These are phyloP conservation scores for Dendrocalamus sinicus DNA, from an alignment of 176 grass and related monocot genomes.

Conservation along the genomic window DNA sequence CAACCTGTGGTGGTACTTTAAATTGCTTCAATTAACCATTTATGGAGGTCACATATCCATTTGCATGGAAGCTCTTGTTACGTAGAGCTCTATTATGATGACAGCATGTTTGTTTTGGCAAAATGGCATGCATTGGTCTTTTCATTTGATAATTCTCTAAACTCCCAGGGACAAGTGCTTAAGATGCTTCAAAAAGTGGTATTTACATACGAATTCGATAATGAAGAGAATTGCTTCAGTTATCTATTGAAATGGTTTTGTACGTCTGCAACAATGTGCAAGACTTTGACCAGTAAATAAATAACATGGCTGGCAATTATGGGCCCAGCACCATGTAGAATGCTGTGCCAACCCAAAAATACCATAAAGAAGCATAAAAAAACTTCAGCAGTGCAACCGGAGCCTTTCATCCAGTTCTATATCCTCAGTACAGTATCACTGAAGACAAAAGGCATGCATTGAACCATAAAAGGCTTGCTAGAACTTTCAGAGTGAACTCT, in stretches of 20 bases:
- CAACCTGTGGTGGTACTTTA: background rate
- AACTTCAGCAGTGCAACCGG: background rate
- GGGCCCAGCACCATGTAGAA: background rate
- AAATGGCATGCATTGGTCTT: background rate
- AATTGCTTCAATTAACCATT: background rate
- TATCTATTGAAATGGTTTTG: background rate
- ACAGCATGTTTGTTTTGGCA: background rate
- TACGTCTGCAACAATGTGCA: background rate
- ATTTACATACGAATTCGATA: background rate
- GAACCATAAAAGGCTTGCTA: background rate
- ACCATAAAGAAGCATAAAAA: background rate
- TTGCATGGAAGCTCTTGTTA: background rate
- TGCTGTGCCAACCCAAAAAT: background rate
- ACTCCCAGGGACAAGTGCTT: background rate
- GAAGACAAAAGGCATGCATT: background rate
- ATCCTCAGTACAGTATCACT: background rate
- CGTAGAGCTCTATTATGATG: background rate
- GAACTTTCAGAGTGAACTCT: background rate
- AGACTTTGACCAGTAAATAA: background rate
- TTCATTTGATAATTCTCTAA: background rate
- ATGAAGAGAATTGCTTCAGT: background rate
- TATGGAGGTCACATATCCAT: background rate
- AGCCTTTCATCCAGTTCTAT: background rate
- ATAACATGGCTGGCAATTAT: background rate
- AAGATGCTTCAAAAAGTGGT: background rate